These are phyloP conservation scores for Populus alba DNA, from an alignment of 345 rosid genomes.

Conservation along the genomic window DNA sequence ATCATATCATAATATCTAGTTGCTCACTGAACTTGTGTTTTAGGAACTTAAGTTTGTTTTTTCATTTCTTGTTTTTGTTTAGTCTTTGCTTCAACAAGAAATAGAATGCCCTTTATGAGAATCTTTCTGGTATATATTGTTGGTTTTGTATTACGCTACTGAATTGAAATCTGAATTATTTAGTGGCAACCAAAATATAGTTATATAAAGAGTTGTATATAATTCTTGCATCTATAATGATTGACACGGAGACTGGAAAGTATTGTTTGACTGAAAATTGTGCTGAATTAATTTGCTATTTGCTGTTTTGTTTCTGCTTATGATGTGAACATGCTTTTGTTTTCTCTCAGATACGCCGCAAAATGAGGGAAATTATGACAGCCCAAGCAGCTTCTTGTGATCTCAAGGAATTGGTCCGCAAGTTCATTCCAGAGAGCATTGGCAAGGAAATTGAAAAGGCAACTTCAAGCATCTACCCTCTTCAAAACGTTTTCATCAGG, in stretches of 20 bases:
- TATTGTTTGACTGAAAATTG: not conserved
- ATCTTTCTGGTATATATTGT: not conserved
- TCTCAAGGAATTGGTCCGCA: slow-evolving; percentile 77
- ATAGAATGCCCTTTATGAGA: not conserved
- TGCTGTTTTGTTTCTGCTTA: not conserved
- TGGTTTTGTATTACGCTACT: not conserved
- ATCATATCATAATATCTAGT: not conserved
- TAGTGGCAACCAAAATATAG: not conserved
- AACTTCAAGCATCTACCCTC: slow-evolving; percentile 71
- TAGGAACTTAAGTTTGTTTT: not conserved
- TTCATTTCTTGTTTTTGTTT: not conserved
- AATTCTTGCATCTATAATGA: not conserved
- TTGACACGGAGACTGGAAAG: not conserved
- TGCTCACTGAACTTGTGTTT: not conserved
- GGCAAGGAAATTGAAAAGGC: slow-evolving; percentile 91
- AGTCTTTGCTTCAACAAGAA: not conserved
- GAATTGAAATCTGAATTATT: not conserved
- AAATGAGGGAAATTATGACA: slow-evolving; percentile 91
- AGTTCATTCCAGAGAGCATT: slow-evolving; percentile 80
- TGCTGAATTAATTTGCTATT: not conserved
- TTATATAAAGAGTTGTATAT: not conserved
- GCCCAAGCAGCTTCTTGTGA: slow-evolving; percentile 83
- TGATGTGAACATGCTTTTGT: not conserved
- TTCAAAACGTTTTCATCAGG: slow-evolving; percentile 83
- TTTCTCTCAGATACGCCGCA: slow-evolving; percentile 61